Conservation (phyloP, 148 eudicot genomes). For the Vaccinium myrtillus region DNA sequence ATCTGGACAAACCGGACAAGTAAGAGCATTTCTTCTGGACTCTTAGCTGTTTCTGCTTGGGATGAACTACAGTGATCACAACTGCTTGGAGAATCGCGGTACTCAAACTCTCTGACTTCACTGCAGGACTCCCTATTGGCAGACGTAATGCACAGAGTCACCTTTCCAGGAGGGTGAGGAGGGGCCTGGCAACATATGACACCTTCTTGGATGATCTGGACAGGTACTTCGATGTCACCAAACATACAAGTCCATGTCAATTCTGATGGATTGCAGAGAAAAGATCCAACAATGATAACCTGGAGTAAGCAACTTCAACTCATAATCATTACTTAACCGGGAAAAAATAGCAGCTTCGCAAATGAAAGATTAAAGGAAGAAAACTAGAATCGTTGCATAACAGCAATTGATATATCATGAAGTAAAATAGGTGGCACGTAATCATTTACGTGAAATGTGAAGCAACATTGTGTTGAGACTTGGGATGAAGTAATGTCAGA, state of each 20-base stretch:
- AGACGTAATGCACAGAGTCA: conserved; percentile 66
- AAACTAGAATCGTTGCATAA: background rate
- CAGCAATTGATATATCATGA: background rate
- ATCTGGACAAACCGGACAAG: conserved; percentile 70
- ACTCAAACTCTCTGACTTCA: conserved; percentile 90
- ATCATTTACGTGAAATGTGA: background rate
- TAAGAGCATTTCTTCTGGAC: conserved; percentile 65
- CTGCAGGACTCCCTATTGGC: conserved; percentile 77
- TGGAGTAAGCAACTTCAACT: conserved; percentile 33
- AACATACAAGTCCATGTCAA: conserved; percentile 80
- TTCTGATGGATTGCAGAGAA: conserved; percentile 61
- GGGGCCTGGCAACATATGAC: conserved; percentile 80
- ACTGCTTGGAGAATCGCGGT: conserved; percentile 39
- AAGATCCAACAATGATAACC: conserved; percentile 85
- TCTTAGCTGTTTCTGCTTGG: conserved; percentile 40
- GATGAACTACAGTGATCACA: conserved; percentile 33
- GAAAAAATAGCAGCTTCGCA: background rate
- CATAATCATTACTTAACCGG: background rate
- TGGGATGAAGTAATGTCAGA: background rate
- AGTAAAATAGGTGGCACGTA: background rate
- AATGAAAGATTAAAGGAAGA: background rate
- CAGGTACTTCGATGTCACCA: conserved; percentile 82
- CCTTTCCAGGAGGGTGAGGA: conserved; percentile 66
- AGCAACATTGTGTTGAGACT: background rate
- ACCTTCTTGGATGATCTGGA: conserved; percentile 78